phyloP scores from a whole-genome alignment of 2,329 filamentous ascomycete genomes.

The Fusarium nodosum region DNA sequence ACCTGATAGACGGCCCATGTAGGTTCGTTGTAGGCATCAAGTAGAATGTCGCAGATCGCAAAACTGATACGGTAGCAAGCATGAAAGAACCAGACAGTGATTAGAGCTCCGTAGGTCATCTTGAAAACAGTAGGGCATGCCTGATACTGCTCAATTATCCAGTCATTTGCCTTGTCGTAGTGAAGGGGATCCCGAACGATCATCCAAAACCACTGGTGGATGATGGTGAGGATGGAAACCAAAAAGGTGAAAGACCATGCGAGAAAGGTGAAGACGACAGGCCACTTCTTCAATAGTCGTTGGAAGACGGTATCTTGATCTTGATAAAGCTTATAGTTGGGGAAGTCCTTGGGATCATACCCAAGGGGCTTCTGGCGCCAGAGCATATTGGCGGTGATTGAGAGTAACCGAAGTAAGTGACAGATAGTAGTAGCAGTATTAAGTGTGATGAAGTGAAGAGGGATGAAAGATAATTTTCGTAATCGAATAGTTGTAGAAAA shows the following conservation, averaged over 20 bases:
- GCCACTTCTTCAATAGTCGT: conserved; percentile 17
- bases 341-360: conserved; percentile 39
- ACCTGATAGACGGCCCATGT: conserved; percentile 4
- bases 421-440: neutral
- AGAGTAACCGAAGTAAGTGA: neutral
- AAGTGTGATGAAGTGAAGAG: neutral
- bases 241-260: conserved; percentile 14
- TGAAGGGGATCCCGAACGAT: conserved; percentile 13
- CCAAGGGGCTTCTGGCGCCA: conserved; percentile 11
- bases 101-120: conserved; percentile 24
- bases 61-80: neutral
- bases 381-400: conserved; percentile 20
- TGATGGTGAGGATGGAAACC: conserved; percentile 14
- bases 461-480: neutral
- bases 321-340: conserved; percentile 32
- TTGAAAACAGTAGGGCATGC: conserved; percentile 10
- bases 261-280: conserved; percentile 6
- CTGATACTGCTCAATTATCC: conserved; percentile 29
- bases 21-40: conserved; percentile 11
- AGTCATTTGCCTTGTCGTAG: conserved; percentile 20
- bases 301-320: conserved; percentile 18
- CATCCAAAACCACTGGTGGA: conserved; percentile 26
- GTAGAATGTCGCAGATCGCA: conserved; percentile 5
- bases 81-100: conserved; percentile 32
- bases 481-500: neutral